Conservation (phyloP, 1,284 basidiomycete species). For the Puccinia coronata region DNA sequence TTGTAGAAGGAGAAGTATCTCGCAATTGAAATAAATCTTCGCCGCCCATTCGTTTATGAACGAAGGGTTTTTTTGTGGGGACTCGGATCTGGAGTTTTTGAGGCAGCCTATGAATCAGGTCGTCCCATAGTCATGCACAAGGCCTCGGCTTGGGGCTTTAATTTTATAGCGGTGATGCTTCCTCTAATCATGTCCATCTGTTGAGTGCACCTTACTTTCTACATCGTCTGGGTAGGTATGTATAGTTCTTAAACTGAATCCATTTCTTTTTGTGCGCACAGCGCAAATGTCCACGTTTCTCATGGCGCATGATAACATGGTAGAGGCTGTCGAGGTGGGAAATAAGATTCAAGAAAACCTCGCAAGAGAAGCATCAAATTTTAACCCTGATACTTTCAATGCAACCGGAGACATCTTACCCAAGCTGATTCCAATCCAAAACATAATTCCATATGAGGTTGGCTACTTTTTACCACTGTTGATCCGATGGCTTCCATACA, state of each 20-base stretch:
- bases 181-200: slow-evolving; percentile 22
- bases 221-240: too few relatives aligned
- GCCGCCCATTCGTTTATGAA: neutral
- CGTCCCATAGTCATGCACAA: neutral
- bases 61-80: slow-evolving; percentile 29
- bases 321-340: neutral
- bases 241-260: neutral
- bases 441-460: slow-evolving; percentile 37
- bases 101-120: slow-evolving; percentile 3
- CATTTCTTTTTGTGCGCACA: neutral
- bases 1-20: neutral
- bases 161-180: slow-evolving; percentile 14
- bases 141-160: neutral
- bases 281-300: slow-evolving; percentile 9
- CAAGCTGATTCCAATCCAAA: neutral
- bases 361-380: neutral
- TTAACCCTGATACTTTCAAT: slow-evolving; percentile 8
- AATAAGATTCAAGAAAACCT: neutral
- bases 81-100: slow-evolving; percentile 30
- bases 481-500: neutral
- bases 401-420: slow-evolving; percentile 24
- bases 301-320: slow-evolving; percentile 10
- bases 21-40: neutral
- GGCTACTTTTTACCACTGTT: neutral
- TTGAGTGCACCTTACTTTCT: slow-evolving; percentile 4